phyloP scores from a whole-genome alignment of 176 grass and related monocot species.

The Juncus inflexus region DNA sequence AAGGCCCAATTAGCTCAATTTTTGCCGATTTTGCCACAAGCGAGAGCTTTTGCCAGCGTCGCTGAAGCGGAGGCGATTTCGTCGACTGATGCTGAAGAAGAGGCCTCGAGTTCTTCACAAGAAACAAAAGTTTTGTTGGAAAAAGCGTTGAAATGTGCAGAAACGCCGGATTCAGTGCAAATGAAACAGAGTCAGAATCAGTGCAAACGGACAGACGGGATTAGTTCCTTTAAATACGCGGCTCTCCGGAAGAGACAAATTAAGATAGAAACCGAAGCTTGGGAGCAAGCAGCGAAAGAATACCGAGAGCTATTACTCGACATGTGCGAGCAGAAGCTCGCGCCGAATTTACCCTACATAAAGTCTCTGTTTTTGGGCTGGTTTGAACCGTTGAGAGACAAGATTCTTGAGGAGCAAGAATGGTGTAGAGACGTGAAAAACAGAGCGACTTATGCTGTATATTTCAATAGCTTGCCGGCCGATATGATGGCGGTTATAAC shows the following conservation, averaged over 20 bases:
- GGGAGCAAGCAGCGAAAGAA: constrained; percentile 90
- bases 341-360: constrained; percentile 84
- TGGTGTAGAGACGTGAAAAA: constrained; percentile 12
- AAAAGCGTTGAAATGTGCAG: background rate
- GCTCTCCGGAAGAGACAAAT: constrained; percentile 59
- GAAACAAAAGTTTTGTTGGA: background rate
- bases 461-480: constrained; percentile 53
- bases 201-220: constrained; percentile 30
- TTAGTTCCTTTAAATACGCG: constrained; percentile 38
- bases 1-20: constrained; percentile 6
- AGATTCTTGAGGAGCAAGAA: constrained; percentile 59
- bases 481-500: constrained; percentile 99
- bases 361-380: constrained; percentile 92
- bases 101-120: background rate
- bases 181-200: background rate
- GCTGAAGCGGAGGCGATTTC: constrained; percentile 4
- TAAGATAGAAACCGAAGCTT: constrained; percentile 81
- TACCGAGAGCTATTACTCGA: constrained; percentile 72
- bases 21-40: background rate
- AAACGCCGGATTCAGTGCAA: background rate
- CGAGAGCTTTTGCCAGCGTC: constrained; percentile 5
- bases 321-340: constrained; percentile 88
- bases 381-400: constrained; percentile 80
- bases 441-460: constrained; percentile 27
- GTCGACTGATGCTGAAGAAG: background rate